Evolutionary conservation across 1,139 yeast species (phyloP).

Genomic region (Kodamaea sp.): DNA sequence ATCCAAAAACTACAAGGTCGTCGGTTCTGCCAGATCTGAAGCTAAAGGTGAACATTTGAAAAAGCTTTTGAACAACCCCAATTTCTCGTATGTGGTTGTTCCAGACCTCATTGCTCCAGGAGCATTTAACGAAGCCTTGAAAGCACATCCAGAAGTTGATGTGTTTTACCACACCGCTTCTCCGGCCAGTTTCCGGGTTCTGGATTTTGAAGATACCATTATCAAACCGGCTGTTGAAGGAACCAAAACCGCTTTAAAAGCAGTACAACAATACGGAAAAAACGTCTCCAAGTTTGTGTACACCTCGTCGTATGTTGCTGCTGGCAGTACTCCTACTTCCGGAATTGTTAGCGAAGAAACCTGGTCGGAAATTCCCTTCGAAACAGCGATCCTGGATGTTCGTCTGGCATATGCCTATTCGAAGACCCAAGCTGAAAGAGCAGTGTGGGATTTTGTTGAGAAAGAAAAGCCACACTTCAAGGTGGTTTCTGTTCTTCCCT

Average conservation of each 20-base stretch:
- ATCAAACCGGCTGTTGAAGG: constrained; percentile 23
- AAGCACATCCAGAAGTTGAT: constrained; percentile 28
- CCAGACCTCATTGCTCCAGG: constrained; percentile 23
- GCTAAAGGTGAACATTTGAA: constrained; percentile 24
- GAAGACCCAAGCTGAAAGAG: constrained; percentile 52
- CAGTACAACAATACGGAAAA: constrained; percentile 25
- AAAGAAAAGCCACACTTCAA: constrained; percentile 39
- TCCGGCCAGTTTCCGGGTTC: constrained; percentile 10
- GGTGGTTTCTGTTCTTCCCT: constrained; percentile 49
- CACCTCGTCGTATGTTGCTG: constrained; percentile 30
- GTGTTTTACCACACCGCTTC: constrained; percentile 17
- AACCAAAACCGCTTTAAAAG: constrained; percentile 25
- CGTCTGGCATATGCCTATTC: constrained; percentile 40
- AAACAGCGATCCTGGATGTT: constrained; percentile 21
- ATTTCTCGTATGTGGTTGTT: constrained; percentile 35
- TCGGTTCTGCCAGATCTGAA: constrained; percentile 37
- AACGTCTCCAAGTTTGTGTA: constrained; percentile 27
- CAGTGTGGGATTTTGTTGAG: constrained; percentile 54
- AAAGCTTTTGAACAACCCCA: constrained; percentile 9
- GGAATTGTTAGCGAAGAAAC: constrained; percentile 27
- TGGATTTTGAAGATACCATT: constrained; percentile 10
- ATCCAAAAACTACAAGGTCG: constrained; percentile 32
- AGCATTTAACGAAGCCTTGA: constrained; percentile 33
- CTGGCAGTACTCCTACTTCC: constrained; percentile 6
- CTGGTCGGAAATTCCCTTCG: constrained; percentile 43